phyloP scores from a whole-genome alignment of 768 basidiomycete species.

The Kwoniella europaea region DNA sequence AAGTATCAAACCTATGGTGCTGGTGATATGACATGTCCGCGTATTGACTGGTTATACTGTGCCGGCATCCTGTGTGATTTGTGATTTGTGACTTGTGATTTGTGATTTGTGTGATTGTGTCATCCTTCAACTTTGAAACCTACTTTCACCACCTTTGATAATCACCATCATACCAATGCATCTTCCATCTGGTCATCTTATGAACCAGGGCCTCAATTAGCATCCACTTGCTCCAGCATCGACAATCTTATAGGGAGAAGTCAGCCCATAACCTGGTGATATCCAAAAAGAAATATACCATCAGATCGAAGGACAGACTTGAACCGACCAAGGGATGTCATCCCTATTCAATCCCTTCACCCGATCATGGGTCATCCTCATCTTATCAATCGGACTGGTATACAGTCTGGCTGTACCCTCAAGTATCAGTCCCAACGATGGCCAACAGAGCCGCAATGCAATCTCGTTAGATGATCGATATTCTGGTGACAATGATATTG shows the following conservation, averaged over 20 bases:
- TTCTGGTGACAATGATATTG: not conserved
- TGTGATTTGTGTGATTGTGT: not conserved
- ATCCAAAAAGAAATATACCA: no score
- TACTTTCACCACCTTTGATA: not conserved
- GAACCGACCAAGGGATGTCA: slow-evolving; percentile 1
- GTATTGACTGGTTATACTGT: not conserved
- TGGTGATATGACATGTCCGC: no score
- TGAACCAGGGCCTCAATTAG: not conserved
- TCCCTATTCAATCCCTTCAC: slow-evolving; percentile 1
- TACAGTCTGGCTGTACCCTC: not conserved
- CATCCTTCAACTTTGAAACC: not conserved
- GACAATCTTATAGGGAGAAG: not conserved
- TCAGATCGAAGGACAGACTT: not conserved
- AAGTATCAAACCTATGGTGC: not conserved
- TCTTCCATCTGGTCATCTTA: not conserved
- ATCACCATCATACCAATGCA: not conserved
- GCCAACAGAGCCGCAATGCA: not conserved
- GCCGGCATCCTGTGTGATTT: not conserved
- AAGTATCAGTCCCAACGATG: not conserved
- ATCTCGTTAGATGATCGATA: not conserved
- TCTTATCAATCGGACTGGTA: not conserved
- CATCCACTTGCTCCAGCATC: not conserved
- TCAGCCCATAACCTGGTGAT: no score
- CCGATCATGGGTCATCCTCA: not conserved
- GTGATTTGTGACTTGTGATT: not conserved